Evolutionary conservation across 768 basidiomycete species (phyloP).

Genomic region (Kwoniella europaea): DNA sequence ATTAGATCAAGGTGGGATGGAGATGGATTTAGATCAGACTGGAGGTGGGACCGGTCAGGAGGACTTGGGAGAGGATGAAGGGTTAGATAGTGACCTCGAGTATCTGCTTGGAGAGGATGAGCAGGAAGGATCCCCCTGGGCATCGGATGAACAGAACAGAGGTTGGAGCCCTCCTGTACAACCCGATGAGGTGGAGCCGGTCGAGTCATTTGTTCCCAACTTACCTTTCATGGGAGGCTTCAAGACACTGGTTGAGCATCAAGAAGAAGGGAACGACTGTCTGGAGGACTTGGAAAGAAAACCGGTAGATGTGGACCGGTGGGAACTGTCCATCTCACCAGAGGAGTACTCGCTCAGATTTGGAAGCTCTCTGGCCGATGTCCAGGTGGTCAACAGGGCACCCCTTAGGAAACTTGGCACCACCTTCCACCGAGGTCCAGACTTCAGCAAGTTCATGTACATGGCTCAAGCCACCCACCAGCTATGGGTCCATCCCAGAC

Average conservation of each 20-base stretch:
- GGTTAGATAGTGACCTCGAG: no score
- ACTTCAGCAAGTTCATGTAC: conserved; percentile 17
- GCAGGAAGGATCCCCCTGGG: no score
- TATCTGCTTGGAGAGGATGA: no score
- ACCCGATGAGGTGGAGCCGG: no score
- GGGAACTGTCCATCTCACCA: conserved; percentile 28
- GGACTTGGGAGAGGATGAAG: no score
- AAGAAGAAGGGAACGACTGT: not conserved
- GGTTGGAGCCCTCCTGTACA: not conserved
- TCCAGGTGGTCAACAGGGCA: conserved; percentile 8
- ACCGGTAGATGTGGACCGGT: conserved; percentile 27
- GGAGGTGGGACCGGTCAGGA: no score
- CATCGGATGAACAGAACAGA: not conserved
- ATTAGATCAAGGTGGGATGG: no score
- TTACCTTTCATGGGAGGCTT: not conserved
- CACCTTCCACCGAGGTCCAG: conserved; percentile 1
- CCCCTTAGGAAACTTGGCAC: not conserved
- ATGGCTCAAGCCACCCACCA: conserved; percentile 25
- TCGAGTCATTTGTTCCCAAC: not conserved
- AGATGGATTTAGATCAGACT: no score
- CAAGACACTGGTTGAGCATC: not conserved
- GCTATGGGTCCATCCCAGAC: conserved; percentile 24
- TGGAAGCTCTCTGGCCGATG: conserved; percentile 15
- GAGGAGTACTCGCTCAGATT: conserved; percentile 16
- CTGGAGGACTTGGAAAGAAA: not conserved